Percentiles rank a stretch among this genome's conserved stretches.
These are phyloP conservation scores for Hordeum marinum DNA, from an alignment of 176 grass and related monocot genomes.

Conservation along the genomic window DNA sequence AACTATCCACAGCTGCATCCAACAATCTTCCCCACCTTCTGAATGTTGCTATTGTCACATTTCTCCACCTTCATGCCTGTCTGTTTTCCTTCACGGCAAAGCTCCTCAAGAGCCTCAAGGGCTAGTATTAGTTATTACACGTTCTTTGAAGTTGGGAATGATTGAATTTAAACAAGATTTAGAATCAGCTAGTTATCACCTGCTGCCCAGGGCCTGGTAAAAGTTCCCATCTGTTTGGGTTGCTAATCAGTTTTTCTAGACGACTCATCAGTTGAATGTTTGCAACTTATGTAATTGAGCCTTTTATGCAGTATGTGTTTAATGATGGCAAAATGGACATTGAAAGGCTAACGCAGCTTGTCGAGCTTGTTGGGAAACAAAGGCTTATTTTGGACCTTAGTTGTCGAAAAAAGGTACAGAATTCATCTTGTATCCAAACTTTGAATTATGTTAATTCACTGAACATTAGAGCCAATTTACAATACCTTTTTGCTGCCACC, in stretches of 20 bases:
- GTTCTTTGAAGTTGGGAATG: not conserved
- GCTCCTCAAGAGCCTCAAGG: not conserved
- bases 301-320: slow-evolving; percentile 71
- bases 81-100: not conserved
- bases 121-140: not conserved
- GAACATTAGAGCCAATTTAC: slow-evolving; percentile 2
- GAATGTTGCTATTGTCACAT: not conserved
- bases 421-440: not conserved
- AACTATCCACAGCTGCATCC: not conserved
- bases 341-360: slow-evolving; percentile 65
- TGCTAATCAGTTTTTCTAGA: not conserved
- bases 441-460: not conserved
- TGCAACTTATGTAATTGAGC: slow-evolving; percentile 4
- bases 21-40: not conserved
- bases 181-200: not conserved
- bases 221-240: not conserved
- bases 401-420: slow-evolving; percentile 79
- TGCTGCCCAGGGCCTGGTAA: not conserved
- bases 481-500: not conserved
- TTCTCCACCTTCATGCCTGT: not conserved
- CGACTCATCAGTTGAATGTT: not conserved
- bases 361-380: slow-evolving; percentile 62
- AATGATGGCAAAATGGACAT: slow-evolving; percentile 77
- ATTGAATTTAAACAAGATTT: not conserved
- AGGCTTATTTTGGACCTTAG: slow-evolving; percentile 95